Evolutionary conservation across 192 early-diverging fungal genomes (phyloP).

Genomic region (Rhizophagus clarus): DNA sequence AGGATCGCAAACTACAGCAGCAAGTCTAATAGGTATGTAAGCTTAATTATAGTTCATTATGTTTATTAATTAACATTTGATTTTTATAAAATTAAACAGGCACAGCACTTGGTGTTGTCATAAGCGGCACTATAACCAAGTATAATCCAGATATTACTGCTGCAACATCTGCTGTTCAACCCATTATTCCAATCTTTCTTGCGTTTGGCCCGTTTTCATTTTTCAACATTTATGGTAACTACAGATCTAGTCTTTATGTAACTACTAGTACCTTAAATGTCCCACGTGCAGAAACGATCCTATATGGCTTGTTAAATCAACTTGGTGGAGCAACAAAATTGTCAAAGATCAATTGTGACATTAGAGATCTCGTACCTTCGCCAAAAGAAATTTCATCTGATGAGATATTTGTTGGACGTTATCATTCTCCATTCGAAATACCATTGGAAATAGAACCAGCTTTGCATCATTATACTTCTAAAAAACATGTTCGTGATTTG

Average conservation of each 20-base stretch:
- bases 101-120: slow-evolving; percentile 44
- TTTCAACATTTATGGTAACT: slow-evolving; percentile 72
- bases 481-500: slow-evolving; percentile 26
- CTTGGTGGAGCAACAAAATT: slow-evolving; percentile 13
- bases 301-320: slow-evolving; percentile 38
- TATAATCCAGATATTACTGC: slow-evolving; percentile 17
- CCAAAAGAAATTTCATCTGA: slow-evolving; percentile 41
- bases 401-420: slow-evolving; percentile 53
- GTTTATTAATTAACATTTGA: slow-evolving; percentile 27
- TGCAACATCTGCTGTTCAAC: slow-evolving; percentile 22
- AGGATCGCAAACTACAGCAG: slow-evolving; percentile 81
- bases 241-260: slow-evolving; percentile 67
- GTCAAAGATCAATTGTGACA: background rate
- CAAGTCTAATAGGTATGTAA: slow-evolving; percentile 75
- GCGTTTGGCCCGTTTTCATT: slow-evolving; percentile 69
- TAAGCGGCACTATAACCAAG: slow-evolving; percentile 50
- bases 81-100: slow-evolving; percentile 27
- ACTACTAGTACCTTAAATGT: slow-evolving; percentile 64
- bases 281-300: slow-evolving; percentile 49
- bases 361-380: slow-evolving; percentile 34
- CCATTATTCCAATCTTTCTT: slow-evolving; percentile 60
- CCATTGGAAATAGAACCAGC: slow-evolving; percentile 53
- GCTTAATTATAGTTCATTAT: slow-evolving; percentile 48
- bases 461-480: slow-evolving; percentile 35
- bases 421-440: slow-evolving; percentile 46